A percentile compares a stretch with the other conserved stretches of the same genome.
phyloP scores from a whole-genome alignment of 148 eudicot species.

The Vaccinium vitisidaea region DNA sequence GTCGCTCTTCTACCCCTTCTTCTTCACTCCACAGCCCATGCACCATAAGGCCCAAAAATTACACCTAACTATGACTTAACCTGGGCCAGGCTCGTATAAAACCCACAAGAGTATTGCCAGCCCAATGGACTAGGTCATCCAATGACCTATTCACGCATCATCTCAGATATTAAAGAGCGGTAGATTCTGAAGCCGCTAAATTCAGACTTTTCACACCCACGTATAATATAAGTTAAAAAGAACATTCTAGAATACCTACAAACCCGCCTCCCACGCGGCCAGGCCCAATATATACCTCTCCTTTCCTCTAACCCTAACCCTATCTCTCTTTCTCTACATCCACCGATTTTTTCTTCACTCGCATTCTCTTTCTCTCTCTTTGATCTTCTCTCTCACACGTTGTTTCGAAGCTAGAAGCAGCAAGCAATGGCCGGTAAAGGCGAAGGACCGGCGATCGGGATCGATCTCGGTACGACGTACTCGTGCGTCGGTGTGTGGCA shows the following conservation, averaged over 20 bases:
- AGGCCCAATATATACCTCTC: neutral
- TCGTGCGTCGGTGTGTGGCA: constrained; percentile 12
- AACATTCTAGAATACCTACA: constrained; percentile 6
- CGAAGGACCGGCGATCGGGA: constrained; percentile 8
- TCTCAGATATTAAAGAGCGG: neutral
- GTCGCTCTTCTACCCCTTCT: too few relatives aligned
- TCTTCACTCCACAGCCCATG: too few relatives aligned
- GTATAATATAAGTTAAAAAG: neutral
- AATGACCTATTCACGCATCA: neutral
- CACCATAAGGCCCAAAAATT: too few relatives aligned
- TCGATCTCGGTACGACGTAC: constrained; percentile 13
- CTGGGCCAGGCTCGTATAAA: too few relatives aligned
- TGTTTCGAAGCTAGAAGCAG: neutral
- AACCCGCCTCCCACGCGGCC: neutral
- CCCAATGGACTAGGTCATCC: neutral
- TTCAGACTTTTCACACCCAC: neutral
- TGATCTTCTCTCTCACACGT: too few relatives aligned
- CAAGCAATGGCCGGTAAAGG: constrained; percentile 5
- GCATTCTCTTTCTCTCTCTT: neutral
- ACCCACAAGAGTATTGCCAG: neutral
- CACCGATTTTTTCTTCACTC: neutral
- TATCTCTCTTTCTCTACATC: neutral
- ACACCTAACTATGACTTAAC: too few relatives aligned
- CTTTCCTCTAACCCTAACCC: neutral
- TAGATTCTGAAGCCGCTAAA: neutral